phyloP scores from a whole-genome alignment of 2,329 filamentous ascomycete genomes.

The Talaromyces pinophilus region DNA sequence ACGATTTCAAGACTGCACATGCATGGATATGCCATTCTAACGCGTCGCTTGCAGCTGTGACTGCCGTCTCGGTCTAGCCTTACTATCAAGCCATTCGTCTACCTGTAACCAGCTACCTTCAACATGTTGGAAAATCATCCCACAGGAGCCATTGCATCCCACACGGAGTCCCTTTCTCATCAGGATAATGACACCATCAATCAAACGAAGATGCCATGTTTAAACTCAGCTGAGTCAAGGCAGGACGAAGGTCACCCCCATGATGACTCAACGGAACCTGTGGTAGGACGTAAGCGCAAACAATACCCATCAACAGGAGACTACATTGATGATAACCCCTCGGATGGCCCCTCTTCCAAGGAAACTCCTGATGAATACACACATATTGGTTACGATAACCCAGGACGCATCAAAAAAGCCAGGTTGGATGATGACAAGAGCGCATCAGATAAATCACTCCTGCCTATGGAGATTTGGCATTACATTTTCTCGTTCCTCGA shows the following conservation, averaged over 20 bases:
- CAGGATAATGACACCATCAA: slow-evolving; percentile 4
- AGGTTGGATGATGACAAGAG: slow-evolving; percentile 11
- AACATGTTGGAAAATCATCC: slow-evolving; percentile 10
- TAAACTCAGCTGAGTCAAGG: not conserved
- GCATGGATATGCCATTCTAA: slow-evolving; percentile 6
- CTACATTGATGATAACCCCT: not conserved
- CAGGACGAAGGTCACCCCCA: not conserved
- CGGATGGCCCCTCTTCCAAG: not conserved
- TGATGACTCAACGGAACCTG: not conserved
- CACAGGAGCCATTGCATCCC: not conserved
- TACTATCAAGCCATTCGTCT: not conserved
- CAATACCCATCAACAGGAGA: slow-evolving; percentile 15
- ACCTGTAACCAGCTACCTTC: not conserved
- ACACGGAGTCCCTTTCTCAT: slow-evolving; percentile 1
- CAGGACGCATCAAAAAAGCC: slow-evolving; percentile 12
- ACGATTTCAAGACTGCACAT: not conserved
- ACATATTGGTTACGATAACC: not conserved
- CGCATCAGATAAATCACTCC: slow-evolving; percentile 33
- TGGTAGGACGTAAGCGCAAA: slow-evolving; percentile 25
- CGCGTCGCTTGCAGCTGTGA: slow-evolving; percentile 8
- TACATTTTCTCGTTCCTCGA: slow-evolving; percentile 67
- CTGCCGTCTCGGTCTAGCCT: slow-evolving; percentile 3
- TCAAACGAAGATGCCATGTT: not conserved
- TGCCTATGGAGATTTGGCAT: slow-evolving; percentile 69
- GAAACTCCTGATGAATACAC: not conserved